Evolutionary conservation across 495 filamentous ascomycete genomes (phyloP), one percentile per base, ranked within the genome.

Genomic region (Aspergillus asperescens): DNA sequence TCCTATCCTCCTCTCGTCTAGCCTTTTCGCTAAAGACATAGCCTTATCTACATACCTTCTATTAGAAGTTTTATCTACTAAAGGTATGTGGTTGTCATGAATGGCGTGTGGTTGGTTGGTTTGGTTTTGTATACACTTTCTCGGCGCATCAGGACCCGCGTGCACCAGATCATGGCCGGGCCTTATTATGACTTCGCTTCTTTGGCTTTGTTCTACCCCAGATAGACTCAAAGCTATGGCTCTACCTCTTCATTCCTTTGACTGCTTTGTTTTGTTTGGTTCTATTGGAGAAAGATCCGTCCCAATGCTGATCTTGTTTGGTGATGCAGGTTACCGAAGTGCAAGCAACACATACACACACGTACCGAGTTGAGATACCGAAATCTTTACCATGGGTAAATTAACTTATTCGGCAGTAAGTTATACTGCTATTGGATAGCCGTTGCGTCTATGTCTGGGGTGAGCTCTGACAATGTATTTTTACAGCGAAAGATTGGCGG

Each of bases 401-500:
- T 48, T 72, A 7, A 73, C 63, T 35, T 75, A 75, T 54, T 59
- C 63, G 15, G 63, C 71, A 16, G 71, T 71, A 59, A 51, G 70
- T 47, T 35, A 25, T 42, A 27, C 8, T 6, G 13, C 18, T n/a
- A 6, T 7, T 41, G 10, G 34, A 1, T 4, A 6, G 34, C 7
- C 31, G 31, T 12, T 32, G 31, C 3, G 19, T 19, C 12, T 38
- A 5, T 4, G 7, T 32, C 13, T 27, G 12, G 18, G 16, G 12
- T 35, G 23, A 20, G 38, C n/a, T 7, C 38, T 35, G 41, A 39
- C 15, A n/a, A 10, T 29, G 13, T 31, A 3, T 29, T 27, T 15
- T 20, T 22, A 5, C 34, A 76, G 73, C 68, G 74, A 40, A 75
- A 71, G 31, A 72, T 66, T 31, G 65, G 68, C 19, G 76, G 76